Percentiles rank a stretch among this genome's conserved stretches.
Evolutionary conservation across 129 eudicot species (phyloP).

Genomic region (Solidago caesia): DNA sequence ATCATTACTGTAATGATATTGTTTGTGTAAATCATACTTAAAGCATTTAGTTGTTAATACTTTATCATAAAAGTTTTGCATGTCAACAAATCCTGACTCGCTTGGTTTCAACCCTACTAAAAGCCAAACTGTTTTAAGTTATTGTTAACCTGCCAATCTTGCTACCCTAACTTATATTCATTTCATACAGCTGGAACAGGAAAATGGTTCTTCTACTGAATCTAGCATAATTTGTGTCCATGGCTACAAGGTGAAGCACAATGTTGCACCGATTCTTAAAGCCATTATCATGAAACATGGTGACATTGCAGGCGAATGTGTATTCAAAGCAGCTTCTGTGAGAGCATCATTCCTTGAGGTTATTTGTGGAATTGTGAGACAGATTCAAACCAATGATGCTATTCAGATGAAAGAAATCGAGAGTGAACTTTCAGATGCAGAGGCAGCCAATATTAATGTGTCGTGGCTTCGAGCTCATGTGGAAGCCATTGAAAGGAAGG

Average conservation of each 20-base stretch:
- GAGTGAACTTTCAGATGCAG: constrained; percentile 19
- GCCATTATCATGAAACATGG: background rate
- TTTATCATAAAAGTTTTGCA: too few relatives aligned
- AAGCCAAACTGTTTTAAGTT: too few relatives aligned
- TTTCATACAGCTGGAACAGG: too few relatives aligned
- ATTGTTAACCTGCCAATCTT: too few relatives aligned
- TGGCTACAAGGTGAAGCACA: background rate
- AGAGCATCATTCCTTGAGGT: background rate
- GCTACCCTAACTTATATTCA: too few relatives aligned
- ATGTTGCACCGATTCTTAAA: background rate
- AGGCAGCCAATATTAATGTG: constrained; percentile 24
- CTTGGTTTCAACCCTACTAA: too few relatives aligned
- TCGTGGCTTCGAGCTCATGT: constrained; percentile 27
- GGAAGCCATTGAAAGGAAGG: background rate
- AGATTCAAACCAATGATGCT: constrained; percentile 11
- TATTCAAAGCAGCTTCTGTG: background rate
- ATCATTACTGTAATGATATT: too few relatives aligned
- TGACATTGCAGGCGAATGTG: background rate
- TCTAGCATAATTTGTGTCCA: background rate
- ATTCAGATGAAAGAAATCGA: constrained; percentile 11
- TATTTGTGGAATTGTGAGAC: background rate
- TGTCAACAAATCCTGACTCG: too few relatives aligned
- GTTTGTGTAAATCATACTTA: too few relatives aligned
- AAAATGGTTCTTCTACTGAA: background rate
- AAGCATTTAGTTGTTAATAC: too few relatives aligned